phyloP scores from a whole-genome alignment of 208 protist genomes.

The Acanthamoeba castellanii region DNA sequence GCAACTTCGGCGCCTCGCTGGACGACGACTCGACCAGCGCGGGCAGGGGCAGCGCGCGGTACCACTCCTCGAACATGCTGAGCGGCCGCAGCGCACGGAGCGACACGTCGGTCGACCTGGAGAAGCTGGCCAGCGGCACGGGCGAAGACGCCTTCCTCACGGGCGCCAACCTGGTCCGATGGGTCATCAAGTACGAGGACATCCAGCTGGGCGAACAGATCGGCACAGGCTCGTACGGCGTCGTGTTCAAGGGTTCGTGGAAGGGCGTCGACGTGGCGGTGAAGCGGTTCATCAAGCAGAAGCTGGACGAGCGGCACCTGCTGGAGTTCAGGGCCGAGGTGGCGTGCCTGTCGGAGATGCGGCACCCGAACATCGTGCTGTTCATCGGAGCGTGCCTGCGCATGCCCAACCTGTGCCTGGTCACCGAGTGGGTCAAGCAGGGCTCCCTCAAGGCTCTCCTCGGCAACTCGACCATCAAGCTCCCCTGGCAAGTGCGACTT shows the following conservation, averaged over 20 bases:
- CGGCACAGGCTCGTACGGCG: constrained; percentile 61
- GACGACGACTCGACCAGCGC: neutral
- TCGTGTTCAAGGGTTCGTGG: constrained; percentile 52
- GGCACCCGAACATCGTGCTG: constrained; percentile 66
- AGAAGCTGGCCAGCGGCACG: constrained; percentile 10
- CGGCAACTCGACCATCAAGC: constrained; percentile 29
- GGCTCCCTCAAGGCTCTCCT: constrained; percentile 43
- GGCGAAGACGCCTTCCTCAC: constrained; percentile 30
- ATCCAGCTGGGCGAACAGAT: constrained; percentile 53
- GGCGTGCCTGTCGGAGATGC: constrained; percentile 41
- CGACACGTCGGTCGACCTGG: neutral
- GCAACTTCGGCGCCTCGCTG: neutral
- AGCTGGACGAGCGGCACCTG: constrained; percentile 55
- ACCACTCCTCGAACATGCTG: neutral
- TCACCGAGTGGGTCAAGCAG: constrained; percentile 60
- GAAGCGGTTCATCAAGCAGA: constrained; percentile 71
- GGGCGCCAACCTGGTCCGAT: constrained; percentile 23
- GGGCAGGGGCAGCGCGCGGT: neutral
- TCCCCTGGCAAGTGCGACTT: constrained; percentile 9
- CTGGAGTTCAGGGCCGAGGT: constrained; percentile 52
- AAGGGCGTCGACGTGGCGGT: constrained; percentile 71
- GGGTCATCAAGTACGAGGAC: constrained; percentile 49
- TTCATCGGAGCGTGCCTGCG: constrained; percentile 53
- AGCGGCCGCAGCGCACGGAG: neutral
- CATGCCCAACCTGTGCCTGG: constrained; percentile 44